Evolutionary conservation across 2,329 filamentous ascomycete species (phyloP), one percentile per base, ranked within the genome.

Genomic region (Ambrosiella xylebori): DNA sequence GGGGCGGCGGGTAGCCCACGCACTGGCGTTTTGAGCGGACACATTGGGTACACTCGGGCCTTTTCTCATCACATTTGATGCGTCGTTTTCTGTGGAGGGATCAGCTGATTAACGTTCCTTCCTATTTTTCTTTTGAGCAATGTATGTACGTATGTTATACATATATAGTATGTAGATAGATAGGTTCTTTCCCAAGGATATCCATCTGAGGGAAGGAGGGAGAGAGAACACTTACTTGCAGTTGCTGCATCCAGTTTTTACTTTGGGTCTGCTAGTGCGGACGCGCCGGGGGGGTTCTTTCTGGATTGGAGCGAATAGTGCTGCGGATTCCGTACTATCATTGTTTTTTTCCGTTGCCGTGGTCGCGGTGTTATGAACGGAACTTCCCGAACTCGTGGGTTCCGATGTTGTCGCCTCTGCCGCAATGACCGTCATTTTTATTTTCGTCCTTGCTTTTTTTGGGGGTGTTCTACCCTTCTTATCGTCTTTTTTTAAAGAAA

Each of bases 31-130:
- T 79, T 52, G 79, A 79, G 54, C 75, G 74, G 39, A 78, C 70
- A 64, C 81, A 85, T 65, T 81, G 78, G 12, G 72, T 72, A 66
- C 81, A 84, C 36, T 73, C 70, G 7, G 81, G 81, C 57, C 81
- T 77, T 61, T 68, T 71, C 68, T 85, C 81, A 66, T 84, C 81
- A 66, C 81, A 85, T 67, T 85, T 85, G 61, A 85, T 82, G 61
- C 78, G 74, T 63, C 80, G 73, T 62, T 73, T 73, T 66, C 80
- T 83, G 54, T 44, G 15, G 35, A 36, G 19, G 45, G 52, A 56
- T 54, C 55, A 53, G 38, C n/a, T 27, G 27, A 27, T 27, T 27
- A 27, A 27, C 27, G 27, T 27, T 27, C 27, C 27, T 27, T 27
- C 27, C 27, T 27, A 27, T 27, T 27, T 27, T 27, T 27, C 27